Conservation (phyloP, 1,139 yeast species). For the Yamadazyma songkhlaensis region DNA sequence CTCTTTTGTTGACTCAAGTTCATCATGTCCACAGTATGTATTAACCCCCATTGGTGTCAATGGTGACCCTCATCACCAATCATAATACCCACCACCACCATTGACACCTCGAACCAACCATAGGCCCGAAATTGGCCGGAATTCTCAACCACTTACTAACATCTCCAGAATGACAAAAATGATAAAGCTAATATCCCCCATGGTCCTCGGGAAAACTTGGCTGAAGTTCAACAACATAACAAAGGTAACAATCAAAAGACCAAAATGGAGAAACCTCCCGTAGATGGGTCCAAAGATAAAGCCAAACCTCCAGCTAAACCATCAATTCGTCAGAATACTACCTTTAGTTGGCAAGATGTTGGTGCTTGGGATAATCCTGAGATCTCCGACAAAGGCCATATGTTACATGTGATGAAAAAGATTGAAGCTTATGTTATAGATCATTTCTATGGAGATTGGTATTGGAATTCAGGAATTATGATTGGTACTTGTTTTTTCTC, state of each 20-base stretch:
- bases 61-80: no score
- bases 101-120: not conserved
- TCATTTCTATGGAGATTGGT: constrained; percentile 69
- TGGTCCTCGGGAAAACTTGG: constrained; percentile 20
- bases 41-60: no score
- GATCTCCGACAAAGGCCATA: constrained; percentile 22
- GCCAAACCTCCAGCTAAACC: constrained; percentile 12
- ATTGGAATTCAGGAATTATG: constrained; percentile 62
- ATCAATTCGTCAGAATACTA: constrained; percentile 27
- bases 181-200: constrained; percentile 11
- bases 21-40: constrained; percentile 3
- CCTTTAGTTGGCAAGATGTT: constrained; percentile 41
- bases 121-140: not conserved
- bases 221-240: constrained; percentile 32
- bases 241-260: constrained; percentile 15
- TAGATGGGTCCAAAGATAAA: constrained; percentile 20
- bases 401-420: constrained; percentile 23
- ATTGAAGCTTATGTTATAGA: constrained; percentile 63
- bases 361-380: constrained; percentile 37
- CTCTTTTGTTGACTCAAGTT: not conserved
- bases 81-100: no score
- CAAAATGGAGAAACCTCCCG: constrained; percentile 16
- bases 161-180: not conserved
- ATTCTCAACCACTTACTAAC: constrained; percentile 1
- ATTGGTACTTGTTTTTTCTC: constrained; percentile 71